Percentiles rank a stretch among this genome's conserved stretches.
phyloP scores from a whole-genome alignment of 129 eudicot genomes.

The Flaveria bidentis region DNA sequence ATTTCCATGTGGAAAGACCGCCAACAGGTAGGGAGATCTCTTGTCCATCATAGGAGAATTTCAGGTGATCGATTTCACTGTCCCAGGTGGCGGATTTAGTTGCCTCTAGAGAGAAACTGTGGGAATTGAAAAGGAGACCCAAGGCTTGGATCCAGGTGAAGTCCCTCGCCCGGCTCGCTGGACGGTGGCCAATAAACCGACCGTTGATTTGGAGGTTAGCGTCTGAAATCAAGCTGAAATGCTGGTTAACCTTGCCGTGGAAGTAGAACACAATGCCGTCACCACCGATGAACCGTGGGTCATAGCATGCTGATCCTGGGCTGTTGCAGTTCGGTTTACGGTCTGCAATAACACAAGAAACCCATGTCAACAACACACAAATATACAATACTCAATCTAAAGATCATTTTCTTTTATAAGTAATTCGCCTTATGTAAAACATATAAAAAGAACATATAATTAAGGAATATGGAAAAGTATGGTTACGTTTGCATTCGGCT shows the following conservation, averaged over 20 bases:
- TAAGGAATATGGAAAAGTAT: neutral
- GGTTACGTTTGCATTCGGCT: slow-evolving; percentile 35
- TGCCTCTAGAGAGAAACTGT: slow-evolving; percentile 62
- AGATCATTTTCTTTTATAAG: too few species aligned
- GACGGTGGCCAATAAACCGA: slow-evolving; percentile 68
- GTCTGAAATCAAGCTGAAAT: slow-evolving; percentile 69
- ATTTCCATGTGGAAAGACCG: slow-evolving; percentile 46
- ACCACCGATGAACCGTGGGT: slow-evolving; percentile 78
- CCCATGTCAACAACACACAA: neutral
- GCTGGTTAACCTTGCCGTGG: slow-evolving; percentile 68
- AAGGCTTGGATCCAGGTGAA: slow-evolving; percentile 86
- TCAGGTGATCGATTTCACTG: slow-evolving; percentile 46
- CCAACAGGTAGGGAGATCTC: slow-evolving; percentile 31
- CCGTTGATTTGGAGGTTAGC: slow-evolving; percentile 72
- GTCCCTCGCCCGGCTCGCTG: slow-evolving; percentile 58
- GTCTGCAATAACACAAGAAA: slow-evolving; percentile 24
- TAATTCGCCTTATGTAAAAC: neutral
- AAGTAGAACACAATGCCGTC: slow-evolving; percentile 75
- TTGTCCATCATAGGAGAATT: slow-evolving; percentile 43
- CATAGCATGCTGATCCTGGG: slow-evolving; percentile 69
- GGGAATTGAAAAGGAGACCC: slow-evolving; percentile 55
- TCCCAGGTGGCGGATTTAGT: slow-evolving; percentile 58
- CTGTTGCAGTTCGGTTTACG: slow-evolving; percentile 56
- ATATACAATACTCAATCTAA: neutral
- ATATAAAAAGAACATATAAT: neutral